Conservation (phyloP, 202 grass and related monocot genomes). For the Saccharum hybrid region DNA sequence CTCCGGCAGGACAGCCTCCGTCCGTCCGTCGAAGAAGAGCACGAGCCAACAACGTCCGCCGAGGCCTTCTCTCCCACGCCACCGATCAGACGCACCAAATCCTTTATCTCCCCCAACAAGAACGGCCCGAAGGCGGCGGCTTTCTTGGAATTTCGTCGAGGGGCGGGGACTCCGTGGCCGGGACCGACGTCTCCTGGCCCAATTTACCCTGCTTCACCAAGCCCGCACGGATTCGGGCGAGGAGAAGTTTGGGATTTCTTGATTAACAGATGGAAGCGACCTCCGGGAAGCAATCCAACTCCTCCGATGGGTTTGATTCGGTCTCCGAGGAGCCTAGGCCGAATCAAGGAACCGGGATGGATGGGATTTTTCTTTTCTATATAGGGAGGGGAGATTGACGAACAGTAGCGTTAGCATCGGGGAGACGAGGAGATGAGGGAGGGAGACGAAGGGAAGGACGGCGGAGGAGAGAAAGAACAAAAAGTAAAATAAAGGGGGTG, state of each 20-base stretch:
- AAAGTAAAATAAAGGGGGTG: slow-evolving; percentile 1
- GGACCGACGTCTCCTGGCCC: slow-evolving; percentile 32
- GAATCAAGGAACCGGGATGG: neutral
- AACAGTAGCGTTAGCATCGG: slow-evolving; percentile 25
- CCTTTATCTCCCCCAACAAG: slow-evolving; percentile 1
- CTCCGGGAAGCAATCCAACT: slow-evolving; percentile 44
- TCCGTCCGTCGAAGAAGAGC: neutral
- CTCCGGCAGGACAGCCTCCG: slow-evolving; percentile 7
- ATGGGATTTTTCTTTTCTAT: slow-evolving; percentile 16
- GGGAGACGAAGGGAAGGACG: slow-evolving; percentile 16
- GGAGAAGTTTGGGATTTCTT: slow-evolving; percentile 42
- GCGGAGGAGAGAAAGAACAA: slow-evolving; percentile 22
- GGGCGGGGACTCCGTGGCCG: neutral
- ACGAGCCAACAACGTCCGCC: neutral
- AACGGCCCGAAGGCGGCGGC: slow-evolving; percentile 4
- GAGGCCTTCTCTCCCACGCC: slow-evolving; percentile 11
- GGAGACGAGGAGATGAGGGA: neutral
- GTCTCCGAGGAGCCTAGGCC: neutral
- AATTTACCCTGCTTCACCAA: slow-evolving; percentile 47
- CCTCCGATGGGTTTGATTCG: slow-evolving; percentile 40
- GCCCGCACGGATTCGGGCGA: slow-evolving; percentile 35
- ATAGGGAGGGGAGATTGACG: slow-evolving; percentile 28
- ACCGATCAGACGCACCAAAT: slow-evolving; percentile 14
- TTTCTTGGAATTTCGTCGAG: slow-evolving; percentile 46
- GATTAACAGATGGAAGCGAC: slow-evolving; percentile 38